Evolutionary conservation across 257 asterid genomes (phyloP), one percentile per base, ranked within the genome.

Genomic region (Mentha longifolia): DNA sequence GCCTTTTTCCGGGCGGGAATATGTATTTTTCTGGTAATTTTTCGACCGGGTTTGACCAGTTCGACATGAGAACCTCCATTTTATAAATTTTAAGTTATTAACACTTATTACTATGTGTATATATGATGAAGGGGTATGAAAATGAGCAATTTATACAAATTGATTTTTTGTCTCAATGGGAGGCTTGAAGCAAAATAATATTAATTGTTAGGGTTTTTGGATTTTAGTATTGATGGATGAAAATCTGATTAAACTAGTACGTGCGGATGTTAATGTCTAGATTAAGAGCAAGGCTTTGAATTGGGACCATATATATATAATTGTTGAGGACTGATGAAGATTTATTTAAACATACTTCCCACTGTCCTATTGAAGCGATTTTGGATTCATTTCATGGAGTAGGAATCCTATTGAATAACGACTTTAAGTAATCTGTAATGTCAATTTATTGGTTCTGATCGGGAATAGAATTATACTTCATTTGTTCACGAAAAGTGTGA

Each of bases 51-150:
- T 31, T 61, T 30, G 76, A 17, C 90, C 93, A 87, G 65, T 77
- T 83, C 9, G 90, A 83, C 82, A 85, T 77, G 1, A 87, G 85
- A 33, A 65, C 4, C 54, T 80, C 92, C 92, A 85, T 85, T 17
- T 31, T 49, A 25, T 50, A 15, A 0, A 2, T 6, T 3, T 63
- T 14, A 2, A 55, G 5, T 11, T 15, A 9, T 35, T 6, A 33
- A 35, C 8, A 35, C 9, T 35, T 35, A 35, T 5, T 5, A 11
- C 35, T 22, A 12, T 55, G 60, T 55, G 17, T 14, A 6, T 9
- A n/a, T 16, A 3, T 50, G 25, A 25, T 4, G 14, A 37, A 55
- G 33, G 0, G 31, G 15, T 9, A 19, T 52, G 59, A 17, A 3
- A 10, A 22, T 4, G 61, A 22, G 9, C 9, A 15, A 54, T 54